A percentile compares a stretch with the other conserved stretches of the same genome.
Conservation (phyloP, 164 flowering plant genomes). For the Taxillus chinensis region DNA sequence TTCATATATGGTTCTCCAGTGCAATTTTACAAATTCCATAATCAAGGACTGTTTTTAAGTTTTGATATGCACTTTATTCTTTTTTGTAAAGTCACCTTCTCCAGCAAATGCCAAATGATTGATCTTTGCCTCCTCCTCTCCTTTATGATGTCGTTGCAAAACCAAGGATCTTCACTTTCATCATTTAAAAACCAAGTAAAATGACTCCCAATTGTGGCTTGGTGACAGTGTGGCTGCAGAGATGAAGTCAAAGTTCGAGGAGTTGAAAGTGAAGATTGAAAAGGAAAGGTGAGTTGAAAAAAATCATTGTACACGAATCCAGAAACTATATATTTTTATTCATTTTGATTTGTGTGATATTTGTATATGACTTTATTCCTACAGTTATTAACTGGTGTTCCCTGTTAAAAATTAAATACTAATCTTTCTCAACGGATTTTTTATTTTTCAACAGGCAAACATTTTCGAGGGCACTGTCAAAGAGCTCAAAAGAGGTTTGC, state of each 20-base stretch:
- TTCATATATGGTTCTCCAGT: too few species aligned
- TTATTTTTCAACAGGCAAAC: slow-evolving; percentile 39
- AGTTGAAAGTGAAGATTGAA: slow-evolving; percentile 62
- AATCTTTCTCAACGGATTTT: neutral
- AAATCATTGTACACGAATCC: neutral
- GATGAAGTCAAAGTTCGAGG: slow-evolving; percentile 58
- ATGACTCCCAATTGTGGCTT: slow-evolving; percentile 7
- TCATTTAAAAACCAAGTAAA: neutral
- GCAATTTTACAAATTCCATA: too few species aligned
- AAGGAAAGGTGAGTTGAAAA: slow-evolving; percentile 57
- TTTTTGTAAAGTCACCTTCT: too few species aligned
- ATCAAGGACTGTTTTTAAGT: too few species aligned
- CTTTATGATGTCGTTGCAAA: neutral
- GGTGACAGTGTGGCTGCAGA: slow-evolving; percentile 61
- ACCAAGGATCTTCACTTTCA: neutral
- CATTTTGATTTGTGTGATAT: neutral
- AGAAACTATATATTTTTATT: neutral
- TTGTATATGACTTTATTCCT: neutral
- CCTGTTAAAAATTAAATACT: neutral
- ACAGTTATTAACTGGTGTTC: neutral
- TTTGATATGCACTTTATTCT: too few species aligned
- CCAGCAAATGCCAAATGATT: neutral
- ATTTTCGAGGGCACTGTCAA: slow-evolving; percentile 68
- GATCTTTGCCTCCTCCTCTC: neutral
- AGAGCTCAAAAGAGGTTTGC: slow-evolving; percentile 86